Base-by-base conservation (phyloP, 2,329 filamentous ascomycete species). In the Hypomyces rosellus region DNA sequence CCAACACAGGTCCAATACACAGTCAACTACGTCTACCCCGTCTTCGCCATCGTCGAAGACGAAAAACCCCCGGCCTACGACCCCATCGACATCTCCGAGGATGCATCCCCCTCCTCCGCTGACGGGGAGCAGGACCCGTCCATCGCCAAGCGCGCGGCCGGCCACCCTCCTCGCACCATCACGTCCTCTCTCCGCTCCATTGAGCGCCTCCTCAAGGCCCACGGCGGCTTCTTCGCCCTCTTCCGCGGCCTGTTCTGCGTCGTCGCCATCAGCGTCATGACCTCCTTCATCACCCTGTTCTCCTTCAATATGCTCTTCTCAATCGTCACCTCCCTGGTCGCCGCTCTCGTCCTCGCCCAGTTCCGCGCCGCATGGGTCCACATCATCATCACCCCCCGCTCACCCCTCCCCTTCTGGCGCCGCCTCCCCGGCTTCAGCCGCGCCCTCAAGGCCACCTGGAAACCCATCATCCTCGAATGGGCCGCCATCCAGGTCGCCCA, bases 341-440 rank as follows among this genome's bases (percentile, higher is more conserved):
- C 81, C 22, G 75, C 79, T 46, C 66, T 92, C 18, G 66, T 78
- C 16, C 73, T 88, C 33, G 79, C 85, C 36, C 86, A 86, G 61
- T 67, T 92, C 52, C 79, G 82, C 65, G 80, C 91, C 58, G 78
- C 82, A 48, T 96, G 90, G 89, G 88, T 90, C 3, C 89, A 96
- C 67, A 84, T 88, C 61, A 81, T 95, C 64, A 90, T 96, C 63
- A 84, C 88, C 2, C 75, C 81, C 48, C 81, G 83, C 5, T 84
- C 79, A 50, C 63, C 74, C 44, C 78, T 80, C 65, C 72, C 71
- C 58, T 89, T 85, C 74, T 87, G 78, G 69, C 72, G 77, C 61
- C 86, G 89, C 51, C 77, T 95, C 46, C 84, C 86, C 14, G 70
- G 81, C 42, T 80, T 82, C 65, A 74, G 75, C 58, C 75, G 74